Evolutionary conservation across 805 yeast species (phyloP).

Genomic region (Saccharomycopsis capsularis): DNA sequence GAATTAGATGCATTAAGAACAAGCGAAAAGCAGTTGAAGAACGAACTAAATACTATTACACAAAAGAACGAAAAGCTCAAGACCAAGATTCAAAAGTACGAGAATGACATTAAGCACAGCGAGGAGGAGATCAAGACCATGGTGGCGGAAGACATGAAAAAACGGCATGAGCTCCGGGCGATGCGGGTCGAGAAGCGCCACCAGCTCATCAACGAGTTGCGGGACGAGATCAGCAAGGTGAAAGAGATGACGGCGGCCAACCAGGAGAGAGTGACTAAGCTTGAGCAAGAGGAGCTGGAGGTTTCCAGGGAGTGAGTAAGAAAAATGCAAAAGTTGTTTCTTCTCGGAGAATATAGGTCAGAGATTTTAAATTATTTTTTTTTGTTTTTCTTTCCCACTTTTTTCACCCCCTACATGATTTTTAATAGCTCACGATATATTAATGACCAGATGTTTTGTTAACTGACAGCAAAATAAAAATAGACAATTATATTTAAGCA

Average conservation of each 20-base stretch:
- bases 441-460: neutral
- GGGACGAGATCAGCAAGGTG: constrained; percentile 12
- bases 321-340: too few relatives aligned
- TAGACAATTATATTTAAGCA: constrained; percentile 27
- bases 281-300: constrained; percentile 1
- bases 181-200: constrained; percentile 9
- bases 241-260: constrained; percentile 3
- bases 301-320: too few relatives aligned
- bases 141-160: neutral
- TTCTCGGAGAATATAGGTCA: too few relatives aligned
- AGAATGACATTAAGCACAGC: constrained; percentile 7
- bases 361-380: too few relatives aligned
- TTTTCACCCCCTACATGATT: too few relatives aligned
- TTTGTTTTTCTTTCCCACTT: too few relatives aligned
- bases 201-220: constrained; percentile 11
- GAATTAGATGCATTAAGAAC: neutral
- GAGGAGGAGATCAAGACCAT: constrained; percentile 2
- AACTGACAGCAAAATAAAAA: too few relatives aligned
- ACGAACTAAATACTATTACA: constrained; percentile 2
- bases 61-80: constrained; percentile 13
- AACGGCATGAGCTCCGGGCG: constrained; percentile 1
- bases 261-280: neutral
- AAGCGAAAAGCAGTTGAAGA: neutral
- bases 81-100: constrained; percentile 4
- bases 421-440: too few relatives aligned